phyloP scores from a whole-genome alignment of 495 filamentous ascomycete genomes.

The Aspergillus coremiiformis region DNA sequence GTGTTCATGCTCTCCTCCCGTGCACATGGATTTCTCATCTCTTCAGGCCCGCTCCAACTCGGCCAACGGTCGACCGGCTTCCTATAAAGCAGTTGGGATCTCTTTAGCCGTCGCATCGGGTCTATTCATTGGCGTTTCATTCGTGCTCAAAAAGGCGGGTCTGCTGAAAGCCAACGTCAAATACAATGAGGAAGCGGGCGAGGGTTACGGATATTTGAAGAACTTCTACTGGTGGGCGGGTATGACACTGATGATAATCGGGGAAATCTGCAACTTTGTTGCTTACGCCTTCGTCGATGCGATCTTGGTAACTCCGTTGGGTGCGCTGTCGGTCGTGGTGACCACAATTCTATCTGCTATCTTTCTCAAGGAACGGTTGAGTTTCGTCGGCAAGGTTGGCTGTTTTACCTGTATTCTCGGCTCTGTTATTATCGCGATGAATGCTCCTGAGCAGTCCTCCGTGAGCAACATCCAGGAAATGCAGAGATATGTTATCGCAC shows the following conservation, averaged over 20 bases:
- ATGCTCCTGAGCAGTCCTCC: slow-evolving; percentile 79
- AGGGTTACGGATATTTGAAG: slow-evolving; percentile 97
- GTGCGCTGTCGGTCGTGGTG: slow-evolving; percentile 91
- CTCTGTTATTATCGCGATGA: slow-evolving; percentile 87
- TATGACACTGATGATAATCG: slow-evolving; percentile 96
- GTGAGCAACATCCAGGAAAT: slow-evolving; percentile 89
- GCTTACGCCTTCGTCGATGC: slow-evolving; percentile 97
- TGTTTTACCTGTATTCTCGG: slow-evolving; percentile 95
- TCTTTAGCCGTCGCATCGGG: slow-evolving; percentile 81
- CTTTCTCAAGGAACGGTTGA: slow-evolving; percentile 91
- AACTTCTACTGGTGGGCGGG: slow-evolving; percentile 93
- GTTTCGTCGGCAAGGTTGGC: slow-evolving; percentile 91
- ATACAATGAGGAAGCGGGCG: slow-evolving; percentile 91
- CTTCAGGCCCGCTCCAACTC: slow-evolving; percentile 43
- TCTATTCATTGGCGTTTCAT: slow-evolving; percentile 89
- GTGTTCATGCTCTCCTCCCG: background rate
- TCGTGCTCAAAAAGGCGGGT: slow-evolving; percentile 91
- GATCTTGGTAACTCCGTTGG: slow-evolving; percentile 89
- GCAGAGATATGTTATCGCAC: slow-evolving; percentile 78
- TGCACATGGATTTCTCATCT: slow-evolving; percentile 44
- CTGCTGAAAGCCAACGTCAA: slow-evolving; percentile 89
- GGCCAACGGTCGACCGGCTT: slow-evolving; percentile 41
- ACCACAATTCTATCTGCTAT: slow-evolving; percentile 90
- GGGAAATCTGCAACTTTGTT: slow-evolving; percentile 95
- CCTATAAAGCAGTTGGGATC: slow-evolving; percentile 85